Conservation (phyloP, 1,139 yeast genomes). For the Arxiozyma slooffiae region DNA sequence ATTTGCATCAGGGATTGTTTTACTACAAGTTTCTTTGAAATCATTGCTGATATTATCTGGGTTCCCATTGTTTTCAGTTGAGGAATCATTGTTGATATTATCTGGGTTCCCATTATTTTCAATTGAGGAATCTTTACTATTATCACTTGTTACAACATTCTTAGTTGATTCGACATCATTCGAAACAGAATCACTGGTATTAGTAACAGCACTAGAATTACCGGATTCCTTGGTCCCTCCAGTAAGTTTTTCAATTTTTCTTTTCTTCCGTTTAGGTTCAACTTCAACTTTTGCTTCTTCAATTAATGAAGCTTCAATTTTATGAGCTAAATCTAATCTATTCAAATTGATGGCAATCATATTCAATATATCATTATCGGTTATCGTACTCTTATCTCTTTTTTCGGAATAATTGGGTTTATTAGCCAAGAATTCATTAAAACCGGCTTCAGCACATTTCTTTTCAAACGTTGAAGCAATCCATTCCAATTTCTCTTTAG, state of each 20-base stretch:
- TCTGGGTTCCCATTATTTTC: neutral
- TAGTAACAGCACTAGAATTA: neutral
- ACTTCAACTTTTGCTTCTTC: constrained; percentile 11
- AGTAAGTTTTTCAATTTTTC: constrained; percentile 4
- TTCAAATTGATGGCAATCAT: constrained; percentile 23
- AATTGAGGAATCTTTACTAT: neutral
- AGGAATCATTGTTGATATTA: neutral
- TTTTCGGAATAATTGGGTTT: constrained; percentile 7
- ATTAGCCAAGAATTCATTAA: constrained; percentile 7
- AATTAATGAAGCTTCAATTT: constrained; percentile 20
- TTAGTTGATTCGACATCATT: neutral
- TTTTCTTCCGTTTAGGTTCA: constrained; percentile 6
- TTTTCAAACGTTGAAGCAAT: constrained; percentile 60
- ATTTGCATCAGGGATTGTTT: neutral
- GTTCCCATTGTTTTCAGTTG: neutral
- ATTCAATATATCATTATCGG: constrained; percentile 25
- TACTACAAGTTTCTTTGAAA: neutral
- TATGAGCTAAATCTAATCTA: constrained; percentile 23
- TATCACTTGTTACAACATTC: neutral
- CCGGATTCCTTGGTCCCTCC: neutral
- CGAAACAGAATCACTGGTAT: neutral
- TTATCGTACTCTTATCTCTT: constrained; percentile 16
- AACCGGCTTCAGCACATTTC: constrained; percentile 48
- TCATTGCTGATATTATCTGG: neutral
- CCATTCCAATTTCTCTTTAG: constrained; percentile 59